Base-by-base conservation (phyloP, 1,284 basidiomycete species). In the Pseudozyma pruni region DNA sequence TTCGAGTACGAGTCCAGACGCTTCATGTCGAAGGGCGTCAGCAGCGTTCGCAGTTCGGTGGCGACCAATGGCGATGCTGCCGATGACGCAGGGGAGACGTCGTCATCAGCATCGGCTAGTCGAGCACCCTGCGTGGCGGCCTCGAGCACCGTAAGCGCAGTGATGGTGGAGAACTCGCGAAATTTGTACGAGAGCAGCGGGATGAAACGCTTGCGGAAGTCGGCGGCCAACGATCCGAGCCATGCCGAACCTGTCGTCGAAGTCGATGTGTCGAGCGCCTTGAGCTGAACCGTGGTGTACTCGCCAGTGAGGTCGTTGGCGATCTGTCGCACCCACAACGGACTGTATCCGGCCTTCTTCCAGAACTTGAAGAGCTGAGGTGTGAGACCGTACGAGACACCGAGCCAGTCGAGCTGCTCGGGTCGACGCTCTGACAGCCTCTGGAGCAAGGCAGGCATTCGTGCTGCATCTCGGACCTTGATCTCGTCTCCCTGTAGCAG, bases 261-360 rank as follows among this genome's bases (percentile, higher is more conserved):
- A 17, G 53, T 60, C 13, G 53, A 62, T 8, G 49, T 68, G 29
- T 58, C 58, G 13, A 78, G 52, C 19, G 74, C 68, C 54, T 91
- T 90, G 59, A 98, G 84, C 92, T 98, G 97, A 32, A 98, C 90
- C 74, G 93, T 94, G 0, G 93, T 92, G 82, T 97, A 92, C 83
- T 98, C 96, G 46, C 96, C 96, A 0, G 96, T 99, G 31, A 98
- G 86, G 72, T 96, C 93, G 82, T 94, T 97, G 70, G 90, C 87
- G 20, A 93, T 94, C 83, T 98, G 96, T 37, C 94, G 90, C 22
- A 98, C 85, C 81, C 98, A 98, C 17, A 98, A 86, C 0, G 96
- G 96, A 0, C 91, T 87, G 82, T 91, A 98, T 14, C 93, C 93
- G 1, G 90, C 89, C 34, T 91, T 88, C 84, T 97, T 98, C 96